Base-by-base conservation (phyloP, 345 rosid species). In the Heritiera fomes region DNA sequence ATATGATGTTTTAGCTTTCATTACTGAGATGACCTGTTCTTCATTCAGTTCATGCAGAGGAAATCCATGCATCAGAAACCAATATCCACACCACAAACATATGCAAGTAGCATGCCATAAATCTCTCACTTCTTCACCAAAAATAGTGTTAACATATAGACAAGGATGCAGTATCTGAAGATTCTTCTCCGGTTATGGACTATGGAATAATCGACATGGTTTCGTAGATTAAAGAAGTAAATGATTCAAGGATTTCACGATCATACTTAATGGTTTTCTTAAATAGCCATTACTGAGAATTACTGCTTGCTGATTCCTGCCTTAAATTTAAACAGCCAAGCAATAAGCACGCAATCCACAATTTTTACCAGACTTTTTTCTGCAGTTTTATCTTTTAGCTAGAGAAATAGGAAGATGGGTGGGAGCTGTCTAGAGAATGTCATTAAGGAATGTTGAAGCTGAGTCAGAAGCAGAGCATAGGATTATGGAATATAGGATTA, bases 1-100 rank as follows among this genome's bases (percentile, higher is more conserved):
- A 43, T 77, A 93, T 87, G 81, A 93, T 86, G 79, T 85, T 86
- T 70, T 83, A 89, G 62, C 83, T 87, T 76, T 75, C 86, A 73
- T 68, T 72, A 69, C 76, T 40, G 20, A 66, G 6, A 14, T 53
- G 66, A 6, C 75, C 68, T 38, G 55, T 62, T 75, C 50, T 43
- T 59, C 58, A 65, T 76, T 78, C 84, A 30, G 67, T 67, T 3
- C 82, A 62, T 14, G 40, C 11, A 77, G 20, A 50, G 56, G 65
- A 67, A 47, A 73, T 14, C 11, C 28, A 43, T 43, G 6, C n/a
- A 75, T 45, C 77, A 75, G 61, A 60, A 59, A 18, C 41, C 46
- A 58, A 41, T 41, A 18, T 18, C 18, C 61, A 34, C 34, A 67
- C 18, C 61, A 34, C 34, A 67, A 67, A 67, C 34, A 67, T 43